Evolutionary conservation across 2,329 filamentous ascomycete species (phyloP), one percentile per base, ranked within the genome.

Genomic region (Aspergillus terreus): DNA sequence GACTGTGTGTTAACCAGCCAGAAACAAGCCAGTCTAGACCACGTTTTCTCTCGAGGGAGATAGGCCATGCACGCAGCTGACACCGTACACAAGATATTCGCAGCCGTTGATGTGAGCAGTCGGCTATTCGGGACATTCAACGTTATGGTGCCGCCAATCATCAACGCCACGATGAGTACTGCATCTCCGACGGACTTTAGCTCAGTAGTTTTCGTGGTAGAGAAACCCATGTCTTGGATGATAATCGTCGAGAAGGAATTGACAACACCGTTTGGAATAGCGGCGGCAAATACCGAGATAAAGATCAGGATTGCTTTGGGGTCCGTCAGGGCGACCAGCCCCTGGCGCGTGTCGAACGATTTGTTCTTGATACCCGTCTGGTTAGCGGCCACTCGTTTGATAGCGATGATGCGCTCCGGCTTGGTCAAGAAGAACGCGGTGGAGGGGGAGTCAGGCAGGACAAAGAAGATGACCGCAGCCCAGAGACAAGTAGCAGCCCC

Each of bases 1-100:
- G 64, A 67, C 49, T 72, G 69, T 1, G 66, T 47, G 51, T 71
- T 73, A 1, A 71, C 67, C 2, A 73, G 64, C 70, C 69, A 72
- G 52, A 72, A 72, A 27, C 57, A 65, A 2, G 63, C 66, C 25
- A 72, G 58, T 27, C 69, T 53, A 1, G 62, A 64, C 69, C 70
- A 73, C 1, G 63, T 70, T 40, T 69, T 65, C 0, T 56, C 55
- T 2, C 67, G 35, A n/a, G 35, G 68, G 6, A 72, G 60, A 45
- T 65, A 71, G 2, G 69, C 68, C 54, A 68, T 64, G 11, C 61
- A 63, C 1, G 65, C 69, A 0, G 70, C 67, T 12, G 68, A 58
- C 7, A 69, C 53, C 1, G 67, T 70, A 54, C 70, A 72, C 3
- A 72, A 53, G 6, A 70, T 59, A 52, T 71, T 71, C 11, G 66